Evolutionary conservation across 257 asterid genomes (phyloP).

Genomic region (Solanum lycopersicoides): DNA sequence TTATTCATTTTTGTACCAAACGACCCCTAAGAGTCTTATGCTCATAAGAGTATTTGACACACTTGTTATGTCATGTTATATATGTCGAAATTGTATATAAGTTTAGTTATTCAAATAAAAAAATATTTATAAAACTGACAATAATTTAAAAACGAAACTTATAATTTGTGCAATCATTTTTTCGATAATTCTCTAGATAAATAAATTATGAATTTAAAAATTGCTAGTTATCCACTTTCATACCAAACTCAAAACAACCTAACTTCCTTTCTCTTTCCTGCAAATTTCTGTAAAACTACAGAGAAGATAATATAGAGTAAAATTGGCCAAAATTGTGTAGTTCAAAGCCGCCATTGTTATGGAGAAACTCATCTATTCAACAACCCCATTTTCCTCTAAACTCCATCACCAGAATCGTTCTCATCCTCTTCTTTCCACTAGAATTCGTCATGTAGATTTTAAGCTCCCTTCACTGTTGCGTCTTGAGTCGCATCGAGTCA

Average conservation of each 20-base stretch:
- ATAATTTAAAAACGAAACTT: too few relatives aligned
- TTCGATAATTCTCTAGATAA: background rate
- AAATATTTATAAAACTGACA: too few relatives aligned
- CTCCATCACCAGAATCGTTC: slow-evolving; percentile 6
- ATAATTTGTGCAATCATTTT: too few relatives aligned
- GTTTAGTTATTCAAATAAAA: too few relatives aligned
- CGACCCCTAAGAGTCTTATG: rapidly evolving
- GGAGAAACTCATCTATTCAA: slow-evolving; percentile 60
- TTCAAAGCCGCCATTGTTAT: background rate
- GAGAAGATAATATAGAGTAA: background rate
- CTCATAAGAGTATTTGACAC: background rate
- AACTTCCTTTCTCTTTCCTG: background rate
- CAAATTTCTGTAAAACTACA: background rate
- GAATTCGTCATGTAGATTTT: slow-evolving; percentile 3
- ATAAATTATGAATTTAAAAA: background rate
- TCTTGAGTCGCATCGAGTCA: slow-evolving; percentile 19
- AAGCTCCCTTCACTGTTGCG: background rate
- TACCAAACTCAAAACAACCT: background rate
- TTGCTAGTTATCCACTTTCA: background rate
- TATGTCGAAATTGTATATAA: rapidly evolving
- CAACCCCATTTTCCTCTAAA: slow-evolving; percentile 1
- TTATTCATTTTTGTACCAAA: too few relatives aligned
- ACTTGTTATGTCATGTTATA: too few relatives aligned
- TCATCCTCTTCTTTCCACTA: slow-evolving; percentile 9
- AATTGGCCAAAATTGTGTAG: background rate